A percentile compares a stretch with the other conserved stretches of the same genome.
These are phyloP conservation scores for Exophiala oligosperma DNA, from an alignment of 2,329 filamentous ascomycete genomes.

Conservation along the genomic window DNA sequence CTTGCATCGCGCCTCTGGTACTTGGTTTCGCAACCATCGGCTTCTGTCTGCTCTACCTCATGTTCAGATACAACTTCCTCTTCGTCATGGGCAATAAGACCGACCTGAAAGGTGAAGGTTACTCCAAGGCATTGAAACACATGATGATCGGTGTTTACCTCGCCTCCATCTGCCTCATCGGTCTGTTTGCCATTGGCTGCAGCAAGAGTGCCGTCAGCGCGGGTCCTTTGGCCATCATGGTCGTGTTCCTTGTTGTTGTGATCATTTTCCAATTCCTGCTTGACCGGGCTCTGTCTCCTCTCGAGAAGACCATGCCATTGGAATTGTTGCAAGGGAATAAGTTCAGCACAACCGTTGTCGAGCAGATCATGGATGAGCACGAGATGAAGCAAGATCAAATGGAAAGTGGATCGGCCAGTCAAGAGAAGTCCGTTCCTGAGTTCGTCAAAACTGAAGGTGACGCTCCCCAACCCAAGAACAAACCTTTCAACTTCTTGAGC, in stretches of 20 bases:
- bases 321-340: constrained; percentile 45
- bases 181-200: constrained; percentile 71
- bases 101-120: constrained; percentile 86
- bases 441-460: constrained; percentile 29
- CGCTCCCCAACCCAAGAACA: constrained; percentile 24
- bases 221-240: constrained; percentile 74
- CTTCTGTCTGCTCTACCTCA: constrained; percentile 77
- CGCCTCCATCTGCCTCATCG: constrained; percentile 78
- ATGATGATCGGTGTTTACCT: constrained; percentile 82
- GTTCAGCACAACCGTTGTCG: constrained; percentile 20
- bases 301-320: constrained; percentile 68
- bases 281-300: constrained; percentile 44
- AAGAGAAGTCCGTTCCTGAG: constrained; percentile 26
- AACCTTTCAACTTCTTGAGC: constrained; percentile 24
- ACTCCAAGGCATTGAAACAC: constrained; percentile 81
- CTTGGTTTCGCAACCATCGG: constrained; percentile 78
- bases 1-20: constrained; percentile 82
- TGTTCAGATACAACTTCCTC: constrained; percentile 86
- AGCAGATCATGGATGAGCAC: constrained; percentile 20
- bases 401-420: constrained; percentile 14
- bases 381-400: constrained; percentile 18
- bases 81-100: constrained; percentile 79
- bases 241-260: constrained; percentile 72
- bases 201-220: constrained; percentile 36
- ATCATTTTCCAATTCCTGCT: constrained; percentile 67